Base-by-base conservation (phyloP, 768 basidiomycete genomes). In the Cystofilobasidium bisporidii region DNA sequence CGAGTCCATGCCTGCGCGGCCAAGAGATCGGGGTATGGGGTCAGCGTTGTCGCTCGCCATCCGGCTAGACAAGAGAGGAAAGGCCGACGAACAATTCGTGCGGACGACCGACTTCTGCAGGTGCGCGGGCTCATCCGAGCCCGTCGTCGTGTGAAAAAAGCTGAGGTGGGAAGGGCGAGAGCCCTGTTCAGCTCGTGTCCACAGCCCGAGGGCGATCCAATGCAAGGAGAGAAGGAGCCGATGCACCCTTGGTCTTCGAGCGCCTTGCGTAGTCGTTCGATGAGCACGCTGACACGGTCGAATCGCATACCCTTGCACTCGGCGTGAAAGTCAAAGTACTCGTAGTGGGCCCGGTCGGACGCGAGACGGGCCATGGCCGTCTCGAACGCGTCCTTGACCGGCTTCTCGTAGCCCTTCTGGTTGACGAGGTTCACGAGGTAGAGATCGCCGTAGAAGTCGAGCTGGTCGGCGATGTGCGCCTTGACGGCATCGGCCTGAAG, bases 311-410 rank as follows among this genome's bases (percentile, higher is more conserved):
- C 82, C 75, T 85, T 88, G 81, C 93, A 97, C 77, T 98, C 92
- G 69, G 83, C 86, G 76, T 97, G 94, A 80, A 99, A 99, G 75
- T 99, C 96, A 73, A 97, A 99, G 79, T 97, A 96, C 71, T 88
- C 82, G 74, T 99, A 99, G 73, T 85, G 85, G 47, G 89, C 86
- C 36, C 85, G 81, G 5, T 85, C 81, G 43, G 87, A 72, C 72
- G 79, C 66, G 50, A 87, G 86, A 77, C 87, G 81, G 11, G 81
- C 78, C 50, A 96, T 75, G 65, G 85, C 82, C 33, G 84, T 83
- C 76, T 99, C 96, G 74, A 88, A 97, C 0, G 89, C 91, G 66
- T 97, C 92, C 79, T 98, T 99, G 72, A 99, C 83, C 17, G 90
- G 91, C 71, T 86, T 84, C 78, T 99, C 96, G 76, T 89, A 80